phyloP scores from a whole-genome alignment of 2,329 filamentous ascomycete species.

The Cercospora sesami region DNA sequence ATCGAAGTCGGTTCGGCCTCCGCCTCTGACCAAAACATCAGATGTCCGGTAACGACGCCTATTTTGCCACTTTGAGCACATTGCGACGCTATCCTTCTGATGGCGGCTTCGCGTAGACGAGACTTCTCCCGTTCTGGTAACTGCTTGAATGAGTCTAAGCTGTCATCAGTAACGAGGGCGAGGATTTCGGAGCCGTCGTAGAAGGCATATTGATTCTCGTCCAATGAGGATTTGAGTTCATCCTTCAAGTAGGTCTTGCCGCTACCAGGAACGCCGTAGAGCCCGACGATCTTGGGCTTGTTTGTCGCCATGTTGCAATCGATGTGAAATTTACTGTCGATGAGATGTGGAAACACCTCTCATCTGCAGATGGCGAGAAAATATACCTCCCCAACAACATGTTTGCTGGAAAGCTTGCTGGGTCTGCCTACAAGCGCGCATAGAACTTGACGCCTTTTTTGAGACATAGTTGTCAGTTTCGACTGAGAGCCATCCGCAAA shows the following conservation, averaged over 20 bases:
- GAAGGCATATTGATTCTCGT: constrained; percentile 45
- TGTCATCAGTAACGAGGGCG: constrained; percentile 45
- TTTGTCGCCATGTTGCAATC: constrained; percentile 7
- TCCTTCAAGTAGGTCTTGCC: constrained; percentile 54
- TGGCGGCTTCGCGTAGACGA: constrained; percentile 47
- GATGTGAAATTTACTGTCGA: not conserved
- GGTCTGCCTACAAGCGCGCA: not conserved
- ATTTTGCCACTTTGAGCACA: constrained; percentile 39
- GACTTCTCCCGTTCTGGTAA: constrained; percentile 43
- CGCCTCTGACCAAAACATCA: constrained; percentile 54
- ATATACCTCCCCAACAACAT: not conserved
- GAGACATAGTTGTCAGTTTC: not conserved
- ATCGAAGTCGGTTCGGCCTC: constrained; percentile 35
- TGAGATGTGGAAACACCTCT: not conserved
- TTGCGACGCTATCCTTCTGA: constrained; percentile 46
- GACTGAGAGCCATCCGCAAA: not conserved
- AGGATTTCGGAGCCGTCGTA: constrained; percentile 58
- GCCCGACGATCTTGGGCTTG: constrained; percentile 47
- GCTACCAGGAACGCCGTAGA: constrained; percentile 58
- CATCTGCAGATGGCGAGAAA: not conserved
- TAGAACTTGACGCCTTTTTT: not conserved
- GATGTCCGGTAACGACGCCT: constrained; percentile 58
- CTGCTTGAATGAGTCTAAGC: constrained; percentile 51
- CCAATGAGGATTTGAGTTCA: constrained; percentile 38
- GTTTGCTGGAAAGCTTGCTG: not conserved